Evolutionary conservation across 2,329 filamentous ascomycete species (phyloP).

Genomic region (Phialocephala sp.): DNA sequence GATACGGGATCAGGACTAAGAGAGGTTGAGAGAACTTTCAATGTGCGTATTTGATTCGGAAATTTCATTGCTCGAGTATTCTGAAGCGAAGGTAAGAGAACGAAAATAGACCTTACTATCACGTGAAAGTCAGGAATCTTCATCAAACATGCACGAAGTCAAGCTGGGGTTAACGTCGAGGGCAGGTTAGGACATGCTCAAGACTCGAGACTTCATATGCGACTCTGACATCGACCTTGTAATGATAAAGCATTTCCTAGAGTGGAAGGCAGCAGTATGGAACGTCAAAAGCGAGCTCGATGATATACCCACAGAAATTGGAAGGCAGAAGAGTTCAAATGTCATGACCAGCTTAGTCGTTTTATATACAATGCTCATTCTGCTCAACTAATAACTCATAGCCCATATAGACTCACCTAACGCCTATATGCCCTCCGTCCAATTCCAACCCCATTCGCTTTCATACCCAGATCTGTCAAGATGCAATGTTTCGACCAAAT

Average conservation of each 20-base stretch:
- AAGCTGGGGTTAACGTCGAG: too few species aligned
- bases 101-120: too few species aligned
- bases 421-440: not conserved
- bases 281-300: not conserved
- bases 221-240: not conserved
- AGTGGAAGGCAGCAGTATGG: not conserved
- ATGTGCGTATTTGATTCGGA: too few species aligned
- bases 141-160: too few species aligned
- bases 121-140: too few species aligned
- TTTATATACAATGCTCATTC: not conserved
- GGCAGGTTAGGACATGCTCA: too few species aligned
- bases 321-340: not conserved
- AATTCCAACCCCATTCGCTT: not conserved
- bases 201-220: too few species aligned
- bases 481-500: not conserved
- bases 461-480: constrained; percentile 3
- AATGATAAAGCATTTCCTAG: not conserved
- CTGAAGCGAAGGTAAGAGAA: too few species aligned
- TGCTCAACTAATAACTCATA: not conserved
- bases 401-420: not conserved
- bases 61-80: too few species aligned
- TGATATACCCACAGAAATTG: not conserved
- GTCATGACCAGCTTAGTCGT: not conserved
- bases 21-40: too few species aligned
- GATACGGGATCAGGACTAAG: too few species aligned